A percentile compares a stretch with the other conserved stretches of the same genome.
Evolutionary conservation across 768 basidiomycete genomes (phyloP).

Genomic region (Suillus spraguei): DNA sequence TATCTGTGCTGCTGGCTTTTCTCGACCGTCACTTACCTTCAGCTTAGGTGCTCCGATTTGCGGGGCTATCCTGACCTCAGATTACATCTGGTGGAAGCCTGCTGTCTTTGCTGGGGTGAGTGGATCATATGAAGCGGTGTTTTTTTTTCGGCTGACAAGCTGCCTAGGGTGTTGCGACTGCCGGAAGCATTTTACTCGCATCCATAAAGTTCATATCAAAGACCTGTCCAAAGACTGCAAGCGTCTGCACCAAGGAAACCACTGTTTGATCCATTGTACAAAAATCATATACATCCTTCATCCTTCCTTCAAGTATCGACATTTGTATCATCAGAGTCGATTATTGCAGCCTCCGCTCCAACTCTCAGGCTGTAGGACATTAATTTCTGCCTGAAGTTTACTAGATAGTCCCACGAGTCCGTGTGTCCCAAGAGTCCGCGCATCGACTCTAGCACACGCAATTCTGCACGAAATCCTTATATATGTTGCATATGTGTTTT

Average conservation of each 20-base stretch:
- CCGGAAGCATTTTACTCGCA: neutral
- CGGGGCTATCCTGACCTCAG: conserved; percentile 52
- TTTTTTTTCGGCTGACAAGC: neutral
- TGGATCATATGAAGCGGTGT: neutral
- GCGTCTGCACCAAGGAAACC: neutral
- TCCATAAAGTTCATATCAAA: neutral
- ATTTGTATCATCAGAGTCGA: neutral
- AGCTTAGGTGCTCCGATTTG: conserved; percentile 53
- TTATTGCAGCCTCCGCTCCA: conserved; percentile 16
- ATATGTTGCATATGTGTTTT: too few species aligned
- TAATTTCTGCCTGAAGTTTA: conserved; percentile 53
- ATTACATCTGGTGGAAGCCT: conserved; percentile 60
- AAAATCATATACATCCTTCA: too few species aligned
- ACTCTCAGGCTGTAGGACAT: conserved; percentile 44
- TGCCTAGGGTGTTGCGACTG: neutral
- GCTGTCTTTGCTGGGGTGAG: conserved; percentile 51
- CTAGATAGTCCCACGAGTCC: too few species aligned
- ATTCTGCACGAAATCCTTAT: too few species aligned
- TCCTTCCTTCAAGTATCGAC: too few species aligned
- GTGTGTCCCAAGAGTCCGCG: too few species aligned
- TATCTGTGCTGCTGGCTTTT: conserved; percentile 12
- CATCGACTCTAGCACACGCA: too few species aligned
- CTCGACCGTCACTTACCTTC: conserved; percentile 17
- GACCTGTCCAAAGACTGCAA: neutral
- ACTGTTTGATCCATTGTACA: neutral